Evolutionary conservation across 1,284 basidiomycete genomes (phyloP).

Genomic region (Pterulicium gracile): DNA sequence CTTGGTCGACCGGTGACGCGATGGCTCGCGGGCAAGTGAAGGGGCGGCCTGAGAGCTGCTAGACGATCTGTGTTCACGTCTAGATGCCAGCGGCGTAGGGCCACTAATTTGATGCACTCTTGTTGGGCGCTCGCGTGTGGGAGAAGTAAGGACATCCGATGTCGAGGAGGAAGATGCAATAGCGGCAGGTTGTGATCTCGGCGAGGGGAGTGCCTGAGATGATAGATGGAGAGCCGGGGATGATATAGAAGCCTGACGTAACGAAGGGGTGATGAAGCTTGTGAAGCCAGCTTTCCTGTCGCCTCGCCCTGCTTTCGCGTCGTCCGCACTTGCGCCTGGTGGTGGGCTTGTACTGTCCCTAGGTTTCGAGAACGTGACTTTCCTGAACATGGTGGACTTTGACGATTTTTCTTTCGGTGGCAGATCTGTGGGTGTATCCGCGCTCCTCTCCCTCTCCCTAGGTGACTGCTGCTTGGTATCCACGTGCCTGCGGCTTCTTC

Average conservation of each 20-base stretch:
- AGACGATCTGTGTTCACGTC: not conserved
- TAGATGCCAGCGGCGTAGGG: constrained; percentile 26
- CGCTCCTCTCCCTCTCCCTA: constrained; percentile 27
- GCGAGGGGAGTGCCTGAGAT: constrained; percentile 39
- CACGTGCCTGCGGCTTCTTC: constrained; percentile 22
- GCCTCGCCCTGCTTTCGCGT: constrained; percentile 15
- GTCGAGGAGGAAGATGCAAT: constrained; percentile 34
- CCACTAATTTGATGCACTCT: constrained; percentile 22
- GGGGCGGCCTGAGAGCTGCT: not conserved
- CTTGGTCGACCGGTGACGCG: constrained; percentile 27
- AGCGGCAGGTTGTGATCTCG: constrained; percentile 38
- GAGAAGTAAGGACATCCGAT: constrained; percentile 28
- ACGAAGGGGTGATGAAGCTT: constrained; percentile 49
- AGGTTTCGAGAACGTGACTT: constrained; percentile 10
- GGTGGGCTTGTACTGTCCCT: not conserved
- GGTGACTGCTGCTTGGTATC: constrained; percentile 18
- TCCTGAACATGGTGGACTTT: constrained; percentile 26
- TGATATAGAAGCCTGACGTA: constrained; percentile 59
- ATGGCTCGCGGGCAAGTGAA: constrained; percentile 2
- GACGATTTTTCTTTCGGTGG: constrained; percentile 20
- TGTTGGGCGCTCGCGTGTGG: constrained; percentile 28
- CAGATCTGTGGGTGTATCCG: constrained; percentile 21
- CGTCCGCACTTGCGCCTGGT: not conserved
- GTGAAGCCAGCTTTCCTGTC: constrained; percentile 40
- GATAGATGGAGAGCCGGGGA: constrained; percentile 56